Percentiles rank a stretch among this genome's conserved stretches.
phyloP scores from a whole-genome alignment of 805 yeast genomes.

The Saturnispora mendoncae region DNA sequence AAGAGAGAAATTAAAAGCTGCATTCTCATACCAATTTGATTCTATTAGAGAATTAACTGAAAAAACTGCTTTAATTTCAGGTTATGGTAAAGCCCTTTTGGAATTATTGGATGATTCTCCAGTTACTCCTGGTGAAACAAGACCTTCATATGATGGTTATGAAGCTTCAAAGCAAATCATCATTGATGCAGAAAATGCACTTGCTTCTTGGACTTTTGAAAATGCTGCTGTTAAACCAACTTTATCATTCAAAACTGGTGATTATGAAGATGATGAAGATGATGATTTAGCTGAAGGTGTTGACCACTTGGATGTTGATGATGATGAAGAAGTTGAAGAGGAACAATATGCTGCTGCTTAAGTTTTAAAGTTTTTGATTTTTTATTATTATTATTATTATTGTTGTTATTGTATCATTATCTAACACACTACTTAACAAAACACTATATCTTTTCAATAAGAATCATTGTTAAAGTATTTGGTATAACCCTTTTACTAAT shows the following conservation, averaged over 20 bases:
- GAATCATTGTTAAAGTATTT: neutral
- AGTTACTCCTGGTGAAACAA: constrained; percentile 86
- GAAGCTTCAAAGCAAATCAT: constrained; percentile 84
- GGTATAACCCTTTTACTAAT: neutral
- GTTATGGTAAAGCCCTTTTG: constrained; percentile 79
- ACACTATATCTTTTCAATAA: too few relatives aligned
- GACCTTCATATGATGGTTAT: constrained; percentile 83
- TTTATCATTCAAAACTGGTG: constrained; percentile 49
- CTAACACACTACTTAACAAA: neutral
- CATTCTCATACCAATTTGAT: constrained; percentile 77
- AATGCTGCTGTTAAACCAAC: constrained; percentile 78
- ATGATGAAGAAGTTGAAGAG: constrained; percentile 46
- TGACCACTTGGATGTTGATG: constrained; percentile 41
- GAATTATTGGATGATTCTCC: constrained; percentile 79
- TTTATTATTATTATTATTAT: neutral
- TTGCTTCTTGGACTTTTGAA: constrained; percentile 79
- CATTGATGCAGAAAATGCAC: constrained; percentile 76
- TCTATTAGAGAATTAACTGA: constrained; percentile 80
- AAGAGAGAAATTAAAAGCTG: constrained; percentile 77
- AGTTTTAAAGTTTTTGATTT: constrained; percentile 6
- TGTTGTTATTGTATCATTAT: neutral
- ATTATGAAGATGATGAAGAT: constrained; percentile 32
- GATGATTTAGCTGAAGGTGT: constrained; percentile 42
- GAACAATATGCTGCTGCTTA: constrained; percentile 32
- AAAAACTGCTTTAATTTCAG: constrained; percentile 78